Base-by-base conservation (phyloP, 352 stramenopile genomes). In the Globisporangium alternatum region DNA sequence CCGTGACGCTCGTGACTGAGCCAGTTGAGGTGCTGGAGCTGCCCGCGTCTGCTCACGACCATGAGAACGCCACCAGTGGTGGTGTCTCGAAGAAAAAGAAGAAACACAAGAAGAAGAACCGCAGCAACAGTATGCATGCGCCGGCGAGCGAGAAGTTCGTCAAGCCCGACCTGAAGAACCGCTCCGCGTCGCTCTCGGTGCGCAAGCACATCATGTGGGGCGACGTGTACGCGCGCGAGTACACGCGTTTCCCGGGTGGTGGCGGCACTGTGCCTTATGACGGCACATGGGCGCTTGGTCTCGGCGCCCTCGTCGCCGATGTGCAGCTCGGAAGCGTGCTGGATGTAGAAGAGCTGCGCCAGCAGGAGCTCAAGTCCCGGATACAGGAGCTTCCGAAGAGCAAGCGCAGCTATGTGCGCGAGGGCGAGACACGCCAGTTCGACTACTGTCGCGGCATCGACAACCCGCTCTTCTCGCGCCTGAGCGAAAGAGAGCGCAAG, bases 151-250 rank as follows among this genome's bases (percentile, higher is more conserved):
- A 33, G 13, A 61, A 64, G 41, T 64, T 78, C 64, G 35, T 59
- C 21, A 39, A 56, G 12, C 60, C 58, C 10, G 31, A 70, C 15
- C 37, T 60, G 19, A 91, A 90, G 68, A 80, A 80, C 53, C 81
- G 84, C 41, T 93, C 84, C 15, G 63, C 74, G 31, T 93, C 83
- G 37, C 72, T 93, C 8, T 77, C 74, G 22, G 74, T 64, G 49
- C 74, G 77, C 22, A 93, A 91, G 69, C 83, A 87, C 69, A 70
- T 95, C 37, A 82, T 88, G 58, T 95, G 87, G 87, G 87, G 87
- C 17, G 67, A 77, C 33, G 83, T 95, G 19, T 70, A 66, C 12
- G 85, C 77, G 3, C 74, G 87, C 22, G 87, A 95, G 70, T 95
- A 91, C 71, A 74, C 74, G 31, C 83, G 87, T 17, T 93, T 92